A percentile compares a stretch with the other conserved stretches of the same genome.
Conservation (phyloP, 768 basidiomycete species). For the Leucocoprinus sp. region DNA sequence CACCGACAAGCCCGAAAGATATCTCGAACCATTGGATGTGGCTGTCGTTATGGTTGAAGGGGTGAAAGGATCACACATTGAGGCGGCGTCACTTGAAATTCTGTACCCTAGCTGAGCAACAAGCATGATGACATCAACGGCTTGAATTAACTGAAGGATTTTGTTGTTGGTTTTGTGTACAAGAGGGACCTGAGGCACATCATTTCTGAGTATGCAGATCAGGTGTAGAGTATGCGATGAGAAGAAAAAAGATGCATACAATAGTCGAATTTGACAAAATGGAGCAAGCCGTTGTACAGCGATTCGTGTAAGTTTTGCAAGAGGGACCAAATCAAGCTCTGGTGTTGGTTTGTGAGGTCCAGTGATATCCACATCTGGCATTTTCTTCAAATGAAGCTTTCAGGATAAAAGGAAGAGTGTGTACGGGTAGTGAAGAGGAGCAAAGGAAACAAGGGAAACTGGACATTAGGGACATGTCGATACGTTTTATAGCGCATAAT, state of each 20-base stretch:
- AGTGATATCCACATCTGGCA: neutral
- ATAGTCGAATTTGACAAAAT: constrained; percentile 12
- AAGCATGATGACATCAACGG: constrained; percentile 24
- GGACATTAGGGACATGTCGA: neutral
- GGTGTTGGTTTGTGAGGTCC: constrained; percentile 4
- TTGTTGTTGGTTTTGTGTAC: constrained; percentile 22
- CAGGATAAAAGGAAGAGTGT: neutral
- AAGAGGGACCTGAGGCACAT: constrained; percentile 7
- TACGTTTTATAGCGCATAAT: constrained; percentile 3
- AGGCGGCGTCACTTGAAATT: constrained; percentile 19
- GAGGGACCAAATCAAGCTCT: constrained; percentile 4
- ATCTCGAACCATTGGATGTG: too few relatives aligned
- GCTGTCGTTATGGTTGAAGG: too few relatives aligned
- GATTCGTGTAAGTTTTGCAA: constrained; percentile 9
- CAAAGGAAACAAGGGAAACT: neutral
- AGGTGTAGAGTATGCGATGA: neutral
- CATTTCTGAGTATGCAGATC: neutral
- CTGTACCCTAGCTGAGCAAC: constrained; percentile 21
- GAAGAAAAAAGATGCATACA: neutral
- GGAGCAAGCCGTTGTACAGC: constrained; percentile 12
- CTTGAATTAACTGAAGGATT: constrained; percentile 19
- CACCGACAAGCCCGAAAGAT: constrained; percentile 9
- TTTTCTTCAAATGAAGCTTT: neutral
- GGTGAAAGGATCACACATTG: constrained; percentile 17
- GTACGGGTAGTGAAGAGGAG: neutral